Conservation (phyloP, 148 eudicot species). For the Cornus kousa region DNA sequence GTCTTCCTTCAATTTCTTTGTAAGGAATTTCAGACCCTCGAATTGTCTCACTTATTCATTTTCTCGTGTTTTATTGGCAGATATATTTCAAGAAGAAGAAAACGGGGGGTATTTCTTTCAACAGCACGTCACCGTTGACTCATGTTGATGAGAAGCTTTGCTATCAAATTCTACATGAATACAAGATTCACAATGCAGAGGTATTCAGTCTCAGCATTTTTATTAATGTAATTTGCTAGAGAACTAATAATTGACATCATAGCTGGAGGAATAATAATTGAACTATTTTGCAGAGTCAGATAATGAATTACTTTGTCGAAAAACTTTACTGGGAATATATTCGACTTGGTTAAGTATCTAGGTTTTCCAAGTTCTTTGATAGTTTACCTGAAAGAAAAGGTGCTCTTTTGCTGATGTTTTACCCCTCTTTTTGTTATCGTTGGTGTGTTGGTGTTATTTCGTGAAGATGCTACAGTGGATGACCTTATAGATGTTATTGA, state of each 20-base stretch:
- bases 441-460: conserved; percentile 72
- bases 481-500: conserved; percentile 98
- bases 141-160: conserved; percentile 98
- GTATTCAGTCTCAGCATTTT: conserved; percentile 28
- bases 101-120: conserved; percentile 97
- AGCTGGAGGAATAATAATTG: too few relatives aligned
- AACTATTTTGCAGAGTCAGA: too few relatives aligned
- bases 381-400: not conserved
- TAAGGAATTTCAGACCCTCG: not conserved
- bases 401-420: conserved; percentile 2
- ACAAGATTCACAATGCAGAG: conserved; percentile 99
- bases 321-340: not conserved
- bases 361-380: not conserved
- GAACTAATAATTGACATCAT: too few relatives aligned
- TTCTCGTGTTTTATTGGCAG: conserved; percentile 36
- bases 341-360: not conserved
- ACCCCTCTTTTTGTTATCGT: not conserved
- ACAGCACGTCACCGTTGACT: conserved; percentile 79
- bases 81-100: conserved; percentile 97
- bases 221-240: too few relatives aligned
- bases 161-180: conserved; percentile 96
- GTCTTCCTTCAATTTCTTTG: not conserved
- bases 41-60: conserved; percentile 13
- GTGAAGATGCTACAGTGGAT: conserved; percentile 99
- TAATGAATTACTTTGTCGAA: too few relatives aligned